Evolutionary conservation across 1,284 basidiomycete genomes (phyloP).

Genomic region (Sporisorium sorghi): DNA sequence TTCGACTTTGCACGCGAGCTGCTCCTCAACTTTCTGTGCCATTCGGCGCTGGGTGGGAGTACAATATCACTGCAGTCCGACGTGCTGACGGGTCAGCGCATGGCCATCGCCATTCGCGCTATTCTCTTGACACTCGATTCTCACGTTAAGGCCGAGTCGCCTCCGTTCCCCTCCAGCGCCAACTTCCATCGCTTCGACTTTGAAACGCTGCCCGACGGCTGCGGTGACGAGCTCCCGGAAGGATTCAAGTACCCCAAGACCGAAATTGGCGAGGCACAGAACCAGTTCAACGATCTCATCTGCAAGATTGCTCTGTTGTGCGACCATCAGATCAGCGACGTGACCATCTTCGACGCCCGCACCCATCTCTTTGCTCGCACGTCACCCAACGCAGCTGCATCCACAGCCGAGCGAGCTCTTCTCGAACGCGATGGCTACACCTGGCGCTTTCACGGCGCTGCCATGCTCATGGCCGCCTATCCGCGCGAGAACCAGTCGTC

Average conservation of each 20-base stretch:
- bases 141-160: slow-evolving; percentile 77
- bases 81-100: slow-evolving; percentile 70
- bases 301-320: slow-evolving; percentile 77
- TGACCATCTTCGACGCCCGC: slow-evolving; percentile 87
- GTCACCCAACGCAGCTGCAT: slow-evolving; percentile 25
- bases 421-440: slow-evolving; percentile 69
- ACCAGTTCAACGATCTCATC: slow-evolving; percentile 76
- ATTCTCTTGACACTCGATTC: slow-evolving; percentile 79
- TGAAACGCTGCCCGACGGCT: slow-evolving; percentile 42
- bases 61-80: slow-evolving; percentile 64
- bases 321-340: slow-evolving; percentile 78
- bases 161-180: slow-evolving; percentile 79
- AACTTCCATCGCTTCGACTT: slow-evolving; percentile 76
- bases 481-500: slow-evolving; percentile 74
- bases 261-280: slow-evolving; percentile 82
- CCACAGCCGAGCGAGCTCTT: slow-evolving; percentile 42
- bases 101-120: slow-evolving; percentile 81
- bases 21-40: slow-evolving; percentile 73
- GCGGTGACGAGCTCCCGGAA: slow-evolving; percentile 55
- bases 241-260: slow-evolving; percentile 71
- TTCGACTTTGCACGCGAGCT: slow-evolving; percentile 87
- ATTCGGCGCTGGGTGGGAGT: slow-evolving; percentile 53
- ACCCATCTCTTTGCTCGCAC: slow-evolving; percentile 72
- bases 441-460: slow-evolving; percentile 76
- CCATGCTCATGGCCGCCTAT: slow-evolving; percentile 77